Evolutionary conservation across 441 rosid genomes (phyloP).

Genomic region (Pelargonium cotyledonis): DNA sequence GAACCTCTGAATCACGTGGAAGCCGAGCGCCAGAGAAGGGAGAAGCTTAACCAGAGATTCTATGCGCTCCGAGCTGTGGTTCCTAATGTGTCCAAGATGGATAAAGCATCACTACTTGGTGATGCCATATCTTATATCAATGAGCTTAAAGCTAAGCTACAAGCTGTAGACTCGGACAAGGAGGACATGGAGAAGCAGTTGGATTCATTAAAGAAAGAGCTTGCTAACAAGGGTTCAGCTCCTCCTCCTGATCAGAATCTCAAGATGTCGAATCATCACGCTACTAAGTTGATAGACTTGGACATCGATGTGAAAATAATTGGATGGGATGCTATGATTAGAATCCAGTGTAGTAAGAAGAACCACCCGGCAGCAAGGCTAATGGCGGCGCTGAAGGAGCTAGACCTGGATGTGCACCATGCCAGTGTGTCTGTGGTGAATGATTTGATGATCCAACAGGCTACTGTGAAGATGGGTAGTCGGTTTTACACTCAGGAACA

Average conservation of each 20-base stretch:
- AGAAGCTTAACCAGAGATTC: slow-evolving; percentile 90
- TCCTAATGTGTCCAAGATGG: slow-evolving; percentile 96
- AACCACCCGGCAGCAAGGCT: slow-evolving; percentile 92
- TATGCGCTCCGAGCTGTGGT: slow-evolving; percentile 89
- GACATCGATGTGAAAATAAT: slow-evolving; percentile 94
- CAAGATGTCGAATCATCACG: slow-evolving; percentile 30
- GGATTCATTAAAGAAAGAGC: slow-evolving; percentile 48
- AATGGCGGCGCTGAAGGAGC: slow-evolving; percentile 76
- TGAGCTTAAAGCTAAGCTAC: slow-evolving; percentile 72
- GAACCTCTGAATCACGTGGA: slow-evolving; percentile 96
- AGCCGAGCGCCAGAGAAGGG: slow-evolving; percentile 98
- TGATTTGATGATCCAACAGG: slow-evolving; percentile 97
- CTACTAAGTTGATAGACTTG: slow-evolving; percentile 44
- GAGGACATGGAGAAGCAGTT: slow-evolving; percentile 64
- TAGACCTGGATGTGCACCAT: slow-evolving; percentile 87
- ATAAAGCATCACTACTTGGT: slow-evolving; percentile 87
- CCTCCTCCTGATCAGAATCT: slow-evolving; percentile 34
- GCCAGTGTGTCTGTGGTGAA: slow-evolving; percentile 91
- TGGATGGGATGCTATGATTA: slow-evolving; percentile 87
- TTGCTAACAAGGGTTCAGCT: slow-evolving; percentile 27
- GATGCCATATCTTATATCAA: slow-evolving; percentile 86
- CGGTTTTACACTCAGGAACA: slow-evolving; percentile 80
- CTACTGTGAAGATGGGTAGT: slow-evolving; percentile 86
- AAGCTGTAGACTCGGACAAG: slow-evolving; percentile 47
- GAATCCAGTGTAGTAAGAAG: slow-evolving; percentile 71